phyloP scores from a whole-genome alignment of 2,329 filamentous ascomycete genomes.

The Alternaria brassicae region DNA sequence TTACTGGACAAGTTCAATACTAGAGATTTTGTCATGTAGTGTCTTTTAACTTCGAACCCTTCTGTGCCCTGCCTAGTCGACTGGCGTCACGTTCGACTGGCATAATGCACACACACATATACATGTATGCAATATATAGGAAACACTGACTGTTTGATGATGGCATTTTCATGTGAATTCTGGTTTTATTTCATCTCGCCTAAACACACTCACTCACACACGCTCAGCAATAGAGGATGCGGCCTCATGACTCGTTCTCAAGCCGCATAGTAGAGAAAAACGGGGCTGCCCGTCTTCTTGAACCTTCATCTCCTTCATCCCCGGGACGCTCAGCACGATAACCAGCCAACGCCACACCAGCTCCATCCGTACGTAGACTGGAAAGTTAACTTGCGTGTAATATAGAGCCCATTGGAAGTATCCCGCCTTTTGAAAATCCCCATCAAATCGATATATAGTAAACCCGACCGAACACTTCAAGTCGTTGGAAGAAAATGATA shows the following conservation, averaged over 20 bases:
- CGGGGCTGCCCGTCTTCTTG: conserved; percentile 13
- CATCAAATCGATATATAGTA: conserved; percentile 4
- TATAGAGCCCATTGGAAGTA: not conserved
- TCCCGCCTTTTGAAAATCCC: conserved; percentile 8
- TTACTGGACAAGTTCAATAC: not conserved
- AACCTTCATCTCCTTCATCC: not conserved
- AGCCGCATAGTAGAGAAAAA: not conserved
- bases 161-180: not conserved
- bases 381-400: not conserved
- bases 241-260: not conserved
- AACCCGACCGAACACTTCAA: conserved; percentile 27
- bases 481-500: conserved; percentile 18
- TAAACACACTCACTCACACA: conserved; percentile 5
- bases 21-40: not conserved
- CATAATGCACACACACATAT: not conserved
- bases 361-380: not conserved
- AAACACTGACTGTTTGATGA: not conserved
- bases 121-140: too few species aligned
- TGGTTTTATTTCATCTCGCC: conserved; percentile 1
- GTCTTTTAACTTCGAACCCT: not conserved
- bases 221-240: conserved; percentile 3
- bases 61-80: not conserved
- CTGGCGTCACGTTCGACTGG: not conserved
- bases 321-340: not conserved
- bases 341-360: conserved; percentile 5